Percentiles rank a stretch among this genome's conserved stretches.
phyloP scores from a whole-genome alignment of 768 basidiomycete genomes.

The Sutorius australiensis region DNA sequence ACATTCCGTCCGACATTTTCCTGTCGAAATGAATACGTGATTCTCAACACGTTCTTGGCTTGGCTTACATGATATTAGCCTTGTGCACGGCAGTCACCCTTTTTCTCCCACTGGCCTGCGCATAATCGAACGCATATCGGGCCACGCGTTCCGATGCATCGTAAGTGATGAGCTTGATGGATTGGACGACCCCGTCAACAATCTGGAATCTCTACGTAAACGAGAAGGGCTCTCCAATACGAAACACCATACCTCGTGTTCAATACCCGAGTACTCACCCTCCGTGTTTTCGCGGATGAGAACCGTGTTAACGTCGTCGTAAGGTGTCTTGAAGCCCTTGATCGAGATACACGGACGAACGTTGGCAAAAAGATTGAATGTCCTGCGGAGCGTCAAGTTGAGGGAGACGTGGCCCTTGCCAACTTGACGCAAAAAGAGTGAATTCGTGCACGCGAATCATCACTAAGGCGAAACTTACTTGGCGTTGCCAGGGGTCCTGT shows the following conservation, averaged over 20 bases:
- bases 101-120: constrained; percentile 79
- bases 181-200: constrained; percentile 97
- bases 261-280: constrained; percentile 99
- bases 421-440: constrained; percentile 47
- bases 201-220: constrained; percentile 46
- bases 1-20: constrained; percentile 99
- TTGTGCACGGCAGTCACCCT: constrained; percentile 99
- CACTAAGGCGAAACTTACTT: constrained; percentile 51
- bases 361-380: constrained; percentile 98
- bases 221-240: neutral
- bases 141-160: constrained; percentile 98
- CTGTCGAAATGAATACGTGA: constrained; percentile 39
- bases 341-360: constrained; percentile 96
- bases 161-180: constrained; percentile 99
- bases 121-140: constrained; percentile 97
- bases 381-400: constrained; percentile 93
- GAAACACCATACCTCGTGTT: constrained; percentile 75
- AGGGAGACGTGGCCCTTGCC: constrained; percentile 99
- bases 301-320: constrained; percentile 97
- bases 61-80: constrained; percentile 93
- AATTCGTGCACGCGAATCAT: constrained; percentile 7
- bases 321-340: constrained; percentile 95
- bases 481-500: constrained; percentile 94
- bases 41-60: neutral
- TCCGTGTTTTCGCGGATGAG: constrained; percentile 99